Evolutionary conservation across 768 basidiomycete genomes (phyloP), one percentile per base, ranked within the genome.

Genomic region (Russula sp.): DNA sequence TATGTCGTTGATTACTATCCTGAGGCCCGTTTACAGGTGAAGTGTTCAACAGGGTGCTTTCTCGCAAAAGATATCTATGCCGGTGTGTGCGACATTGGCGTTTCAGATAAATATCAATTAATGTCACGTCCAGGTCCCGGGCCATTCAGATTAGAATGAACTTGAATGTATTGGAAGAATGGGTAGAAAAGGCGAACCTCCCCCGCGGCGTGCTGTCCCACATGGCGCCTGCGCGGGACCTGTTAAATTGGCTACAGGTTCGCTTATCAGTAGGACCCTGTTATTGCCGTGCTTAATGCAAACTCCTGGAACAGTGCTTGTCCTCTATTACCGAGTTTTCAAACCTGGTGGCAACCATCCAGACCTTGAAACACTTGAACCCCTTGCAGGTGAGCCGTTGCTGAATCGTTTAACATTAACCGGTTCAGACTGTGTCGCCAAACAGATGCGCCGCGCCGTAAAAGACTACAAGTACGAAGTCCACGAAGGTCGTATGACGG

Each of bases 401-500:
- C 20, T 18, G 14, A 6, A 22, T 42, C 3, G 39, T 18, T 5
- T 13, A 38, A 13, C 56, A 43, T 58, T 56, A 54, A n/a, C 42
- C 3, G 25, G 25, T 29, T 29, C 25, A 29, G 14, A 50, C 16
- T 10, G 48, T 7, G 34, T 48, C 20, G 13, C 14, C 49, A n/a
- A 14, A 5, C 49, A 91, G 89, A 95, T 99, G 88, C 86, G 93
- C 54, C 83, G 93, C 20, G 95, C 95, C 42, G 88, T 96, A 34
- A 84, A 88, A 49, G 96, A 98, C 70, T 93, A 93, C 74, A 90
- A 84, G 71, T 97, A 90, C 70, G 96, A 99, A 75, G 88, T 98
- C 52, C 88, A 87, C 70, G 97, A 99, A 73, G 81, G 85, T 1
- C 81, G 80, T 63, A 97, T 99, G 92, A 89, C 86, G 3, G 94